Conservation (phyloP, 2,329 filamentous ascomycete genomes). For the Fusarium vanettenii region DNA sequence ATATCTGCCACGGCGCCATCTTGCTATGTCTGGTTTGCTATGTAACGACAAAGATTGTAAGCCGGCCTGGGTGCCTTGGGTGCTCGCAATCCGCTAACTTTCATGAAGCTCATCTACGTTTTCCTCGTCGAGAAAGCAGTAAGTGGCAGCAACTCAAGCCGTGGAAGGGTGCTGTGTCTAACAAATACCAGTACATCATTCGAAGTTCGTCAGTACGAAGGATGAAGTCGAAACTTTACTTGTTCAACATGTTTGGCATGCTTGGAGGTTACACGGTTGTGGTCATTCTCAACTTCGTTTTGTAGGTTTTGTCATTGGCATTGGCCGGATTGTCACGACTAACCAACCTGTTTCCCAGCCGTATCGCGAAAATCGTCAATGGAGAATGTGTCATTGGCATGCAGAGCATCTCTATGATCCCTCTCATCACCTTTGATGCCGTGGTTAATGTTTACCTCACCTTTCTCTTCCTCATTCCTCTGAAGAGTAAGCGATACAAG, state of each 20-base stretch:
- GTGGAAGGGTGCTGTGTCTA: neutral
- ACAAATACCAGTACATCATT: constrained; percentile 63
- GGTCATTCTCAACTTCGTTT: constrained; percentile 69
- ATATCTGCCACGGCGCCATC: constrained; percentile 68
- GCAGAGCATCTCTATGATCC: constrained; percentile 67
- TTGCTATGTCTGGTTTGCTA: constrained; percentile 71
- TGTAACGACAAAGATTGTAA: constrained; percentile 68
- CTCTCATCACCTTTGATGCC: constrained; percentile 70
- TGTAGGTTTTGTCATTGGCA: constrained; percentile 54
- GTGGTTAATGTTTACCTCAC: constrained; percentile 73
- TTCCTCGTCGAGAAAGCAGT: constrained; percentile 74
- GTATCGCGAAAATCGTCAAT: constrained; percentile 66
- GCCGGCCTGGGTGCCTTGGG: neutral
- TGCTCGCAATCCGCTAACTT: neutral
- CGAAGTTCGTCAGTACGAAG: constrained; percentile 62
- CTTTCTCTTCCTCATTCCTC: constrained; percentile 69
- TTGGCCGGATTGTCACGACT: neutral
- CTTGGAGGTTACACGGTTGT: constrained; percentile 58
- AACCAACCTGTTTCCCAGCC: constrained; percentile 50
- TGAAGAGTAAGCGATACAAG: constrained; percentile 58
- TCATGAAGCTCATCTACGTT: constrained; percentile 66
- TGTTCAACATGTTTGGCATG: constrained; percentile 72
- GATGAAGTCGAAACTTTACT: constrained; percentile 67
- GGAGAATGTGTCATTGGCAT: constrained; percentile 72
- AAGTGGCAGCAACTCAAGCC: constrained; percentile 37